These are phyloP conservation scores for Scalesia atractyloides DNA, from an alignment of 129 eudicot genomes.

Conservation along the genomic window DNA sequence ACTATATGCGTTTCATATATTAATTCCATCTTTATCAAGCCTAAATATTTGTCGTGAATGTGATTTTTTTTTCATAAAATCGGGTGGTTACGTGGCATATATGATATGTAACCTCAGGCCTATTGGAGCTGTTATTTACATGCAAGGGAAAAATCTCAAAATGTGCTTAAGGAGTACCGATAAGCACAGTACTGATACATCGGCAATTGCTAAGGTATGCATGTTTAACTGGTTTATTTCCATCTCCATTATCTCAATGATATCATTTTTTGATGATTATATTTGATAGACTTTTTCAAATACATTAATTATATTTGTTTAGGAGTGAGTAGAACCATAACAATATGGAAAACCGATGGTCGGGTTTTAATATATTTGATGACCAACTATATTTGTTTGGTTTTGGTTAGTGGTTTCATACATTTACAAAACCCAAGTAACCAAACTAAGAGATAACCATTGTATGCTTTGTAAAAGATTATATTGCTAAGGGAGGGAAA, in stretches of 20 bases:
- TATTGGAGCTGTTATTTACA: constrained; percentile 88
- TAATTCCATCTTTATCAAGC: background rate
- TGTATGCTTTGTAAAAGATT: background rate
- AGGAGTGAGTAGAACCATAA: background rate
- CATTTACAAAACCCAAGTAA: background rate
- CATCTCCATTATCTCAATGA: background rate
- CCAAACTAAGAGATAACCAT: too few species aligned
- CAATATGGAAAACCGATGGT: background rate
- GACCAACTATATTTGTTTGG: background rate
- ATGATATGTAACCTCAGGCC: constrained; percentile 51
- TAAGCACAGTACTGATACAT: constrained; percentile 57
- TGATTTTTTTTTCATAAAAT: background rate
- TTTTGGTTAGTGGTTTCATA: background rate
- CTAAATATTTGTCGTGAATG: background rate
- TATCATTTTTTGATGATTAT: background rate
- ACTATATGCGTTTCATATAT: background rate
- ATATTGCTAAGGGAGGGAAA: background rate
- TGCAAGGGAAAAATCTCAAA: constrained; percentile 83
- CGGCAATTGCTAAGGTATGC: constrained; percentile 84
- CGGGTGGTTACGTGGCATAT: background rate
- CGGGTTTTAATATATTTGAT: background rate
- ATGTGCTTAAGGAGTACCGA: constrained; percentile 83
- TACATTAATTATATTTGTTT: background rate
- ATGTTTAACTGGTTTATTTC: constrained; percentile 4
- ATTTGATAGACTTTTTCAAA: background rate